These are phyloP conservation scores for Lecanosticta acicola DNA, from an alignment of 2,329 filamentous ascomycete species.

Conservation along the genomic window DNA sequence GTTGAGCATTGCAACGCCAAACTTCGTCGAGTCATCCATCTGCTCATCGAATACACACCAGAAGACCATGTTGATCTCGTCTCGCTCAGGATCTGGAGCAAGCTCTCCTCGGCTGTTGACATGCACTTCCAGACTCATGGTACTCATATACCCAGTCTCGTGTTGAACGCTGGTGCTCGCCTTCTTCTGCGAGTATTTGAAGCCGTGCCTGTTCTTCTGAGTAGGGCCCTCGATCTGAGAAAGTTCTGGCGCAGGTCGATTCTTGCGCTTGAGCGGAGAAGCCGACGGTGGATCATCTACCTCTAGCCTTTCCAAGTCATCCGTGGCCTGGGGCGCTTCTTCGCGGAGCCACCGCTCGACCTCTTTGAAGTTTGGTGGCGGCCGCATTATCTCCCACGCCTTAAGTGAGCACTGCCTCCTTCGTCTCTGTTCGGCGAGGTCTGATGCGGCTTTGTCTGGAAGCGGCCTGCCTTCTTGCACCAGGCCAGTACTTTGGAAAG, in stretches of 20 bases:
- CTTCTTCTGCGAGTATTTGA: slow-evolving; percentile 76
- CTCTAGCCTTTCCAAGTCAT: slow-evolving; percentile 19
- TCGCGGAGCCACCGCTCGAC: slow-evolving; percentile 63
- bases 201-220: slow-evolving; percentile 72
- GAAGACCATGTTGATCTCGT: slow-evolving; percentile 82
- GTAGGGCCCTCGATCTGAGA: slow-evolving; percentile 90
- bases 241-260: slow-evolving; percentile 38
- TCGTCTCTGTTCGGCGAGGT: slow-evolving; percentile 48
- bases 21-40: slow-evolving; percentile 62
- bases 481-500: slow-evolving; percentile 48
- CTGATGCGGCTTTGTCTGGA: slow-evolving; percentile 49
- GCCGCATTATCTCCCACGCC: slow-evolving; percentile 69
- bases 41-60: slow-evolving; percentile 66
- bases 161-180: slow-evolving; percentile 72
- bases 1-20: slow-evolving; percentile 65
- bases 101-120: slow-evolving; percentile 78
- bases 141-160: slow-evolving; percentile 90
- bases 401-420: slow-evolving; percentile 56
- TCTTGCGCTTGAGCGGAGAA: slow-evolving; percentile 32
- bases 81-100: slow-evolving; percentile 82
- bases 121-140: slow-evolving; percentile 89
- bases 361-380: slow-evolving; percentile 65
- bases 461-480: slow-evolving; percentile 56
- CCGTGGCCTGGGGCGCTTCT: slow-evolving; percentile 15
- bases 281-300: slow-evolving; percentile 28